phyloP scores from a whole-genome alignment of 305 asterid genomes.

The Fraxinus floribunda region DNA sequence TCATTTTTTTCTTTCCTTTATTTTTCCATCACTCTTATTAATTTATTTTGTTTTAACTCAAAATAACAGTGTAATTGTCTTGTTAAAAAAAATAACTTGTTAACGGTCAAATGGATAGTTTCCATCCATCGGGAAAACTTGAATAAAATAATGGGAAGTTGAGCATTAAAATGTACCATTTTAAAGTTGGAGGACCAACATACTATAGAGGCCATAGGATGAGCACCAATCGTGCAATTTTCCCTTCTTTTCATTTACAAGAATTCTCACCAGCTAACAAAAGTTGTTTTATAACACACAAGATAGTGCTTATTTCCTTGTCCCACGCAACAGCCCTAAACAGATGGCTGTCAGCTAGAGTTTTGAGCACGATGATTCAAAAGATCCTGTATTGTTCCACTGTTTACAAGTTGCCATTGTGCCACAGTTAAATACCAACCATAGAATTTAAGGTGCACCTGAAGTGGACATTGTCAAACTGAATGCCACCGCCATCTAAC shows the following conservation, averaged over 20 bases:
- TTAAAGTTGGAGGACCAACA: not conserved
- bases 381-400: not conserved
- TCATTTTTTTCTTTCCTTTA: not conserved
- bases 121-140: not conserved
- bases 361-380: slow-evolving; percentile 20
- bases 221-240: not conserved
- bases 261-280: not conserved
- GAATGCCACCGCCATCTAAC: slow-evolving; percentile 69
- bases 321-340: slow-evolving; percentile 15
- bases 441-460: slow-evolving; percentile 47
- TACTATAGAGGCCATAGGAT: not conserved
- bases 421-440: slow-evolving; percentile 2
- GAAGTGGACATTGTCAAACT: slow-evolving; percentile 85
- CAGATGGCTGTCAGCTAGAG: slow-evolving; percentile 6
- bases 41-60: not conserved
- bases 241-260: not conserved
- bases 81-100: not conserved
- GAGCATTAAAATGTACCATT: not conserved
- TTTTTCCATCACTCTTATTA: not conserved
- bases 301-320: not conserved
- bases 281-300: not conserved
- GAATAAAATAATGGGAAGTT: not conserved
- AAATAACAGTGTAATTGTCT: not conserved
- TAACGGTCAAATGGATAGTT: not conserved
- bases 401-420: slow-evolving; percentile 9